These are phyloP conservation scores for Suhomyces bribrorum DNA, from an alignment of 1,139 yeast genomes.

Conservation along the genomic window DNA sequence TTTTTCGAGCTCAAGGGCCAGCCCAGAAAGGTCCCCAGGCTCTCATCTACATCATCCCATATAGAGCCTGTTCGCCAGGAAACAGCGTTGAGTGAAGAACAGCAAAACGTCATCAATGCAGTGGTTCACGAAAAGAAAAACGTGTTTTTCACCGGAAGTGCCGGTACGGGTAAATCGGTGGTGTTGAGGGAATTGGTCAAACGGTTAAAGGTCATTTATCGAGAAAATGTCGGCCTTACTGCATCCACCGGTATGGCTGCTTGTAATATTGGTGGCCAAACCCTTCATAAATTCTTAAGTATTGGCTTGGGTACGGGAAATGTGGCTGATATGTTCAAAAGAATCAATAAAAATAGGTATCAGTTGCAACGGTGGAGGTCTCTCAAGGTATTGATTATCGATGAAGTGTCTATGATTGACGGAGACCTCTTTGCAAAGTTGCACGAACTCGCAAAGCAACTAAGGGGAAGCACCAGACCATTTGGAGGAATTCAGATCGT, in stretches of 20 bases:
- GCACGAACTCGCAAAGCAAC: constrained; percentile 58
- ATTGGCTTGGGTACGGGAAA: constrained; percentile 69
- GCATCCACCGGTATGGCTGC: constrained; percentile 96
- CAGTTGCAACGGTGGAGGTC: constrained; percentile 58
- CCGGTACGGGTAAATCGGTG: constrained; percentile 86
- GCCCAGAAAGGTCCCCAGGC: constrained; percentile 25
- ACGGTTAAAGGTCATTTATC: constrained; percentile 31
- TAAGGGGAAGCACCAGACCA: constrained; percentile 55
- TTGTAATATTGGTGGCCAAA: constrained; percentile 79
- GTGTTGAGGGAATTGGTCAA: constrained; percentile 62
- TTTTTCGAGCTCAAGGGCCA: constrained; percentile 16
- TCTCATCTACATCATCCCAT: constrained; percentile 3
- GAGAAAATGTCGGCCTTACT: constrained; percentile 64
- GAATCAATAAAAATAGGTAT: constrained; percentile 47
- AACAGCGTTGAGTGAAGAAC: constrained; percentile 54
- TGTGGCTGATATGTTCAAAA: constrained; percentile 43
- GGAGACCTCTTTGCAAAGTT: constrained; percentile 72
- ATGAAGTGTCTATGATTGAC: constrained; percentile 89
- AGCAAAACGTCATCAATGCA: constrained; percentile 61
- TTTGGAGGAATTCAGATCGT: constrained; percentile 90
- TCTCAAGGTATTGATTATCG: constrained; percentile 69
- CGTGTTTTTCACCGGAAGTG: constrained; percentile 76
- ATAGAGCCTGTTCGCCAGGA: constrained; percentile 5
- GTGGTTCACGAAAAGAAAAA: constrained; percentile 57
- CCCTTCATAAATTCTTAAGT: constrained; percentile 77